Evolutionary conservation across 2,329 filamentous ascomycete genomes (phyloP).

Genomic region (Byssothecium circinans): DNA sequence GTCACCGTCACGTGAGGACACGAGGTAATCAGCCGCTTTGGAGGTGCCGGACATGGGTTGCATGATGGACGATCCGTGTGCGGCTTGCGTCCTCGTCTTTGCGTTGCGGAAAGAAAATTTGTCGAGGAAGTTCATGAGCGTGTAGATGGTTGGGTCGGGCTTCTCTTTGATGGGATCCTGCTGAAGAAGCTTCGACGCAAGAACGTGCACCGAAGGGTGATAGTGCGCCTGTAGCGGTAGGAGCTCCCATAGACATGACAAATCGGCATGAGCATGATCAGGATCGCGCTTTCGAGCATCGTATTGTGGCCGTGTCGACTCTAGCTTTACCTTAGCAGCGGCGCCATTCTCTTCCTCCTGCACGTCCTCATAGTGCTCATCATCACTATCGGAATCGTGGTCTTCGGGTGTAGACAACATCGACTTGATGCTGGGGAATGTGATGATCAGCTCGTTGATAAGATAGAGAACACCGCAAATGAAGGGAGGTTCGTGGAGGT

Average conservation of each 20-base stretch:
- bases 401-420: constrained; percentile 71
- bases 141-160: constrained; percentile 86
- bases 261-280: constrained; percentile 87
- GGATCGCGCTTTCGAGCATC: constrained; percentile 91
- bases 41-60: constrained; percentile 75
- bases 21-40: constrained; percentile 61
- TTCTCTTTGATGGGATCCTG: constrained; percentile 76
- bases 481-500: constrained; percentile 89
- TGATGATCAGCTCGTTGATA: constrained; percentile 74
- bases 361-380: constrained; percentile 70
- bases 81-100: constrained; percentile 63
- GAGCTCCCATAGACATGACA: constrained; percentile 90
- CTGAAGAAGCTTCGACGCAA: constrained; percentile 71
- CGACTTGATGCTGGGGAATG: constrained; percentile 77
- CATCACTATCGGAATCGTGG: constrained; percentile 74
- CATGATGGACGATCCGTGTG: constrained; percentile 90
- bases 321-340: constrained; percentile 22
- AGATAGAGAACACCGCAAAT: constrained; percentile 92
- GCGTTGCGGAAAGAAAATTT: constrained; percentile 98
- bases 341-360: constrained; percentile 49
- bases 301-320: constrained; percentile 53
- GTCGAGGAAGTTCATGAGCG: constrained; percentile 92
- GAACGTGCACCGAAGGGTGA: constrained; percentile 88
- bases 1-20: constrained; percentile 61
- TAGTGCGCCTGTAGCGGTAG: constrained; percentile 80